Base-by-base conservation (phyloP, 495 filamentous ascomycete species). In the Parathielavia appendiculata region DNA sequence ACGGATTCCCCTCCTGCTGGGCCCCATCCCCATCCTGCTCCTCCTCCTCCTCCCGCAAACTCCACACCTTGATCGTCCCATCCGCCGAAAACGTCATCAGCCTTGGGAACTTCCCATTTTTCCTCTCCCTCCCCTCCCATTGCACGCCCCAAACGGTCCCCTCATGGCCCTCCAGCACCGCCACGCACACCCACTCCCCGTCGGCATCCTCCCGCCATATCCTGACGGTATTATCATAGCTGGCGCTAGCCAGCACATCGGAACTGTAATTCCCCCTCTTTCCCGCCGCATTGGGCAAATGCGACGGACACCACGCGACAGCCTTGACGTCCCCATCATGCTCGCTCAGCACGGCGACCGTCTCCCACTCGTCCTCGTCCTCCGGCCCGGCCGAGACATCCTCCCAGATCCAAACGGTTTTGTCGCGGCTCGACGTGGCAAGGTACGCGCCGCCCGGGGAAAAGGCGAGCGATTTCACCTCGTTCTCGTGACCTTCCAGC, bases 341-440 rank as follows among this genome's bases (percentile, higher is more conserved):
- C 71, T 97, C 93, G 71, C 86, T 87, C 71, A 97, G 78, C 55
- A 98, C 92, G 0, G 92, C 92, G 7, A 97, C 83, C 8, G 93
- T 97, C 81, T 98, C 93, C 69, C 89, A 97, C 60, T 96, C 92
- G 66, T 96, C 92, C 30, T 92, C 91, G 8, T 83, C 88, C 14
- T 63, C 67, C 0, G 26, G 26, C 26, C 38, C 54, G 10, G 34
- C 4, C 9, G 79, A 79, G 4, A 97, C 79, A 67, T 96, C 92
- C 71, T 98, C 93, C 93, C 93, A 98, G 50, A 98, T 87, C 93
- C 93, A 98, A n/a, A 98, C 89, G 22, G 83, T 86, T 75, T 97
- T 97, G 71, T 98, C 93, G 12, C 93, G 79, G 22, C 83, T 86
- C 67, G 91, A 97, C 0, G 92, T 96, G 7, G 93, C 93, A 5